These are phyloP conservation scores for Lentinula aciculospora DNA, from an alignment of 768 basidiomycete species.

Conservation along the genomic window DNA sequence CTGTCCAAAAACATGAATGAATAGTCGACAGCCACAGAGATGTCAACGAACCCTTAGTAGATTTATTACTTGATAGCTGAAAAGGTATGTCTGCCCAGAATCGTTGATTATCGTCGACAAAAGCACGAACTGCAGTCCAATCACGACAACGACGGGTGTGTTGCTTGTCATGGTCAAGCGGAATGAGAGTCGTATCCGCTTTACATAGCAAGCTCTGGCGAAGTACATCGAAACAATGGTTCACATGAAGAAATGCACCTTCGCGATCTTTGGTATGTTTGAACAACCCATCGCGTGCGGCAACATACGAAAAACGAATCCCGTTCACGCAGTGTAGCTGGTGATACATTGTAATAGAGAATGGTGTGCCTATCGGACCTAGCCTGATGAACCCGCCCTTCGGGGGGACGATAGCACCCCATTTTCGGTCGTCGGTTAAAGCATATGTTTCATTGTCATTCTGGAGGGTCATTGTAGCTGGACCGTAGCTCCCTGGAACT, in stretches of 20 bases:
- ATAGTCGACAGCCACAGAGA: neutral
- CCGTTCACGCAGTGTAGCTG: slow-evolving; percentile 24
- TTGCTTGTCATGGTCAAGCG: neutral
- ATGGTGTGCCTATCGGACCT: slow-evolving; percentile 17
- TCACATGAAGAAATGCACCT: slow-evolving; percentile 9
- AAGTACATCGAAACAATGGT: slow-evolving; percentile 14
- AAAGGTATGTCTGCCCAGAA: slow-evolving; percentile 8
- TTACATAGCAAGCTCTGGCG: slow-evolving; percentile 12
- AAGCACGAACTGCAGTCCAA: slow-evolving; percentile 6
- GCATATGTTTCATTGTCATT: slow-evolving; percentile 4
- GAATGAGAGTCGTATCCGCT: slow-evolving; percentile 7
- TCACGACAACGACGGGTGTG: slow-evolving; percentile 7
- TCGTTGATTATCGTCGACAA: slow-evolving; percentile 8
- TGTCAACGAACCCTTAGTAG: neutral
- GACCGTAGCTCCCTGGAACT: neutral
- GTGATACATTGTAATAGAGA: slow-evolving; percentile 22
- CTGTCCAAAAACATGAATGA: neutral
- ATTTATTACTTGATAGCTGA: neutral
- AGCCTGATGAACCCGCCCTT: slow-evolving; percentile 12
- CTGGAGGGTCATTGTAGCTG: neutral
- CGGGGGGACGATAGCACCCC: slow-evolving; percentile 10
- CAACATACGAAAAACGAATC: slow-evolving; percentile 12
- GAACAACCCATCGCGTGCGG: slow-evolving; percentile 12
- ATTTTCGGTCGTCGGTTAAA: slow-evolving; percentile 6
- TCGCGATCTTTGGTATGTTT: slow-evolving; percentile 4